These are phyloP conservation scores for Poa pratensis DNA, from an alignment of 176 grass and related monocot genomes.

Conservation along the genomic window DNA sequence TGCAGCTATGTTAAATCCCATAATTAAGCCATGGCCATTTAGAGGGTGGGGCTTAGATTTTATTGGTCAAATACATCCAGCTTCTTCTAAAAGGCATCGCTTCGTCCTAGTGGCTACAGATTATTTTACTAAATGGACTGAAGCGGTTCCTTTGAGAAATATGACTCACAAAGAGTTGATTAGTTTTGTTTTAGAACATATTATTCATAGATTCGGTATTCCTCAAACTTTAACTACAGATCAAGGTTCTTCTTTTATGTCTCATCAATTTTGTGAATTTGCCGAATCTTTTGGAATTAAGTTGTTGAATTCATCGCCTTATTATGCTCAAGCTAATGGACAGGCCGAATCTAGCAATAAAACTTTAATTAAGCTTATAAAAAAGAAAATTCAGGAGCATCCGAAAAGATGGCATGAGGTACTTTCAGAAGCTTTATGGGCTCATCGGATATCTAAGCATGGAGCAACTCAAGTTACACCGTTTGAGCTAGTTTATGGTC, in stretches of 20 bases:
- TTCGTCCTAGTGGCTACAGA: neutral
- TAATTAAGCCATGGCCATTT: neutral
- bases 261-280: constrained; percentile 15
- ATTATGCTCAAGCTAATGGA: constrained; percentile 22
- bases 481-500: too few species aligned
- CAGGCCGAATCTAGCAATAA: neutral
- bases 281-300: constrained; percentile 25
- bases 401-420: constrained; percentile 27
- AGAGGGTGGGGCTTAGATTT: neutral
- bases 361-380: constrained; percentile 23
- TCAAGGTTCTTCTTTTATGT: constrained; percentile 29
- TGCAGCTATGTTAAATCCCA: neutral
- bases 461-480: neutral
- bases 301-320: constrained; percentile 13
- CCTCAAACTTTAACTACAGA: constrained; percentile 2
- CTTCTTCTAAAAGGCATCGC: neutral
- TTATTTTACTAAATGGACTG: constrained; percentile 15
- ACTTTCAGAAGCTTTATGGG: constrained; percentile 31
- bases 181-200: neutral
- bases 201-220: constrained; percentile 11
- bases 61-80: neutral
- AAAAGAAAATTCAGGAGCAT: constrained; percentile 16
- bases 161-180: neutral
- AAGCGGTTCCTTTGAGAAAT: neutral
- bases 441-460: constrained; percentile 29